Evolutionary conservation across 805 yeast genomes (phyloP), one percentile per base, ranked within the genome.

Genomic region (Wickerhamiella australiensis): DNA sequence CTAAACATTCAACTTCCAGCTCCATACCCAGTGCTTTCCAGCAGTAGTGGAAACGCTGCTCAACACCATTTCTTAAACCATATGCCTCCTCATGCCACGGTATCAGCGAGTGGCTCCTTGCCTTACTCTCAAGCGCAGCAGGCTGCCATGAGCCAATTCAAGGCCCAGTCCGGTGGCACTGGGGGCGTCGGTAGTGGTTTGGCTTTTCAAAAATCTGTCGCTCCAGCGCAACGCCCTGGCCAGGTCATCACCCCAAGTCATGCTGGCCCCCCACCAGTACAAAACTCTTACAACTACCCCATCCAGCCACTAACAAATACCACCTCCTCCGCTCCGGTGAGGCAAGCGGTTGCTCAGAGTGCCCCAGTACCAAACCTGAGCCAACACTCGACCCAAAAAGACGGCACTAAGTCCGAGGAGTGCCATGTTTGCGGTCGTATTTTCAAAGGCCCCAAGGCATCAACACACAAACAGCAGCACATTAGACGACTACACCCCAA

Each of bases 381-480:
- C 41, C 47, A 45, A 38, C 49, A 46, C 37, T 37, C 43, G 8
- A 46, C 49, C 15, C 17, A 26, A n/a, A 36, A 46, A 22, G 49
- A 46, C 13, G 49, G 48, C 31, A 52, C 49, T 47, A 57, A 64
- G 22, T 56, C 61, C 36, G 72, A 69, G 54, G 61, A 58, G 37
- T 72, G 76, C 57, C 69, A 63, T 44, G 59, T 65, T 49, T 72
- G 76, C 57, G 68, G 68, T 13, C 64, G 75, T 35, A 59, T 59
- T 33, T 71, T 72, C 63, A 67, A 65, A 54, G 76, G 76, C 21
- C 74, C 75, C 26, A 68, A 68, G 58, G 67, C 74, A 3, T 59
- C 71, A 1, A 71, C 75, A 2, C 75, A 70, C 57, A 69, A 67
- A 55, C 75, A 72, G 57, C 76, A 72, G 61, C 76, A 71, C 51